A percentile compares a stretch with the other conserved stretches of the same genome.
These are phyloP conservation scores for Colletotrichum simmondsii DNA, from an alignment of 2,329 filamentous ascomycete species.

Conservation along the genomic window DNA sequence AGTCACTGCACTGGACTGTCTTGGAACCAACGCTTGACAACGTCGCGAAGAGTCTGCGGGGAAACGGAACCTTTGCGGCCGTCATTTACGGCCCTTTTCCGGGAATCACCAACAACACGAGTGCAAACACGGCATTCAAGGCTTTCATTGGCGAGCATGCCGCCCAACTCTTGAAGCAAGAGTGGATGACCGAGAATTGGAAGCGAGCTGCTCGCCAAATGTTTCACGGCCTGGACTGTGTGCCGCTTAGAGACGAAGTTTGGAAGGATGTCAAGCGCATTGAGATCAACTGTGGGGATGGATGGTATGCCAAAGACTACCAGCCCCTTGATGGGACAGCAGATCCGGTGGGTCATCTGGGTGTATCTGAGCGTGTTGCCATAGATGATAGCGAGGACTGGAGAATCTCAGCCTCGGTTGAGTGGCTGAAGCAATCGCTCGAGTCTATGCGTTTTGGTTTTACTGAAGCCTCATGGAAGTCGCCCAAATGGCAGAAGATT, in stretches of 20 bases:
- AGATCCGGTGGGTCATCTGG: background rate
- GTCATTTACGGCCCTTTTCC: constrained; percentile 25
- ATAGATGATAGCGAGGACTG: constrained; percentile 12
- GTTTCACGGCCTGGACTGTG: constrained; percentile 22
- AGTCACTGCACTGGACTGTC: constrained; percentile 22
- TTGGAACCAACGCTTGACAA: constrained; percentile 3
- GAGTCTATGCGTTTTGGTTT: constrained; percentile 24
- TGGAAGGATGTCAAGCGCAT: constrained; percentile 21
- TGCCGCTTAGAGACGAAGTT: background rate
- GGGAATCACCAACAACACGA: constrained; percentile 1
- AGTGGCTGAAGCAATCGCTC: constrained; percentile 26
- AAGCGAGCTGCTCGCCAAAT: constrained; percentile 22
- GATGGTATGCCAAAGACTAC: constrained; percentile 18
- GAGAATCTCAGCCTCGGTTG: constrained; percentile 13
- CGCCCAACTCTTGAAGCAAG: background rate
- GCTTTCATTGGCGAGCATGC: constrained; percentile 9
- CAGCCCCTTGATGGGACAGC: constrained; percentile 4
- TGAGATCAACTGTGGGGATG: constrained; percentile 14
- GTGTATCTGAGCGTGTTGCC: background rate
- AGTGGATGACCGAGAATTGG: constrained; percentile 15
- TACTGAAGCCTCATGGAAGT: constrained; percentile 16
- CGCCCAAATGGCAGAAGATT: constrained; percentile 6
- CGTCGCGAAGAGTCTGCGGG: background rate
- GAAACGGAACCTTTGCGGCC: constrained; percentile 13
- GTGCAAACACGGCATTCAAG: constrained; percentile 9